Conservation (phyloP, 2,329 filamentous ascomycete species). For the Truncatella angustata region DNA sequence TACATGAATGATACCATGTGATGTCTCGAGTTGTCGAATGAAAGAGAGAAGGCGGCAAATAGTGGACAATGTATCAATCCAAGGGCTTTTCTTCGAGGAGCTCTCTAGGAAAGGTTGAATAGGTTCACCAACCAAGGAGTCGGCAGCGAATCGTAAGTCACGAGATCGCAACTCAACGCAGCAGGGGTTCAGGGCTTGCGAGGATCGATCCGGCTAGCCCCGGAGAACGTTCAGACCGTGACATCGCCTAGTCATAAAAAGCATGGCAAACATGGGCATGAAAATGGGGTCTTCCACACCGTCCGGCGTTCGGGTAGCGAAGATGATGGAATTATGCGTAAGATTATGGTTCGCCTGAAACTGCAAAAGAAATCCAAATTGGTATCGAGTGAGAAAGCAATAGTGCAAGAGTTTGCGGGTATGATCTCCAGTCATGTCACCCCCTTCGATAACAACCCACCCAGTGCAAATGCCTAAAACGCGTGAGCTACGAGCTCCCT, state of each 20-base stretch:
- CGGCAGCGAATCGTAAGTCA: background rate
- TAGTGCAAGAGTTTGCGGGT: background rate
- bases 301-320: background rate
- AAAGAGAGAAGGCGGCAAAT: too few relatives aligned
- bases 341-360: too few relatives aligned
- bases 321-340: background rate
- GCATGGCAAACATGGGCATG: background rate
- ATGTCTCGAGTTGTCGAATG: too few relatives aligned
- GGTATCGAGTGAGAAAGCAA: background rate
- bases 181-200: background rate
- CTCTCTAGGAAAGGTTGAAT: background rate
- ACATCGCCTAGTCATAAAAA: background rate
- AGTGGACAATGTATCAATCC: too few relatives aligned
- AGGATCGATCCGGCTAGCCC: conserved; percentile 1
- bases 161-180: conserved; percentile 5
- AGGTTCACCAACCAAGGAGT: background rate
- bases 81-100: too few relatives aligned
- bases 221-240: background rate
- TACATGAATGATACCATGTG: too few relatives aligned
- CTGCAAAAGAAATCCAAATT: background rate
- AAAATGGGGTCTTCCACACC: background rate
- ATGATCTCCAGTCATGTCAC: too few relatives aligned
- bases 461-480: too few relatives aligned
- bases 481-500: background rate
- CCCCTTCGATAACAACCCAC: too few relatives aligned